Percentiles rank a stretch among this genome's conserved stretches.
These are phyloP conservation scores for Boletus reticuloceps DNA, from an alignment of 768 basidiomycete genomes.

Conservation along the genomic window DNA sequence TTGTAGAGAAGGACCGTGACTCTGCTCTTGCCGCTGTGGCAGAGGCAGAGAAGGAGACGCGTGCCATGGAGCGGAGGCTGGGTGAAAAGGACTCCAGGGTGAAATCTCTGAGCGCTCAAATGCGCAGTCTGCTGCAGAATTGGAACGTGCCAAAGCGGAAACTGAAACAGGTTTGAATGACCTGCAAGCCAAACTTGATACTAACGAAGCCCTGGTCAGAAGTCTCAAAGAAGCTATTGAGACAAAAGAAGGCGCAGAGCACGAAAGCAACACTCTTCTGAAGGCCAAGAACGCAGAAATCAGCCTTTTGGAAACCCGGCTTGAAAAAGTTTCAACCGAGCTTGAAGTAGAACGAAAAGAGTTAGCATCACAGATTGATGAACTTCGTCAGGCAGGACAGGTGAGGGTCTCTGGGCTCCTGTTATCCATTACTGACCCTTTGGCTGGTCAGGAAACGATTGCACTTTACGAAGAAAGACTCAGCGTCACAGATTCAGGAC, in stretches of 20 bases:
- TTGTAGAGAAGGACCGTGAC: constrained; percentile 44
- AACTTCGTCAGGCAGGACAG: constrained; percentile 85
- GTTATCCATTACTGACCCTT: not conserved
- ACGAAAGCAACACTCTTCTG: constrained; percentile 48
- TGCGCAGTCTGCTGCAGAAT: constrained; percentile 35
- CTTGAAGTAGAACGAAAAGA: constrained; percentile 62
- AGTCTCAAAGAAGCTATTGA: constrained; percentile 53
- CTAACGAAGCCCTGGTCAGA: constrained; percentile 41
- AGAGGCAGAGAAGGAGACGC: constrained; percentile 43
- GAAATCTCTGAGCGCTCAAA: constrained; percentile 44
- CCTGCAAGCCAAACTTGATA: constrained; percentile 43
- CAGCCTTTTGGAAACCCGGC: constrained; percentile 45
- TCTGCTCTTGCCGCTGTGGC: constrained; percentile 37
- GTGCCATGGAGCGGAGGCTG: constrained; percentile 40
- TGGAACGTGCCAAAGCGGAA: constrained; percentile 48
- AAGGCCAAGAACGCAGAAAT: constrained; percentile 63
- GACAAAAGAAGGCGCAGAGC: constrained; percentile 48
- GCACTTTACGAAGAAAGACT: constrained; percentile 91
- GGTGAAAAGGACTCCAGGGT: constrained; percentile 44
- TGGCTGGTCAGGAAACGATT: constrained; percentile 75
- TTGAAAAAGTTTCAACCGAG: constrained; percentile 45
- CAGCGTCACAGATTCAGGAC: constrained; percentile 61
- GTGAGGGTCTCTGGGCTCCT: constrained; percentile 37
- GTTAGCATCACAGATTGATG: constrained; percentile 71
- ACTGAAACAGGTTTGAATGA: constrained; percentile 42